phyloP scores from a whole-genome alignment of 805 yeast species.

The Spathaspora passalidarum region DNA sequence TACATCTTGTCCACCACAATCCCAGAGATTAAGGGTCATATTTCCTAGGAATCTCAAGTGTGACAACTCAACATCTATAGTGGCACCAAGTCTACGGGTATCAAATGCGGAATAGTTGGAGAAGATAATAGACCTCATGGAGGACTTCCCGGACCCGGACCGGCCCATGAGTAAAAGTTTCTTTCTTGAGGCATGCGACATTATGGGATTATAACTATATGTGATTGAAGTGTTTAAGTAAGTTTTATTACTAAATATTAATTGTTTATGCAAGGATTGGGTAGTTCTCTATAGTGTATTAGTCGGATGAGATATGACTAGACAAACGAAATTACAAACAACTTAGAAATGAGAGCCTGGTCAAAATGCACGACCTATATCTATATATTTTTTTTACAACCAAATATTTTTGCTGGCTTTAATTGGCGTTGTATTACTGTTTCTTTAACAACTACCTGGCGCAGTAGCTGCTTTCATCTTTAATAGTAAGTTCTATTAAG shows the following conservation, averaged over 20 bases:
- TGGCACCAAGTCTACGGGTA: conserved; percentile 92
- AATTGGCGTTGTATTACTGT: too few relatives aligned
- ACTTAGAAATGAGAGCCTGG: not conserved
- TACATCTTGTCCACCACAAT: conserved; percentile 97
- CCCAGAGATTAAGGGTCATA: conserved; percentile 95
- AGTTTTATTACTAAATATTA: too few relatives aligned
- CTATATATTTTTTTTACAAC: not conserved
- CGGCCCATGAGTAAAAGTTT: conserved; percentile 68
- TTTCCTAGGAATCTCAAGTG: conserved; percentile 89
- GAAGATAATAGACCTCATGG: conserved; percentile 95
- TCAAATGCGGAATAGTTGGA: conserved; percentile 96
- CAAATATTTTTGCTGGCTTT: too few relatives aligned
- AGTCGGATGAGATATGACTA: too few relatives aligned
- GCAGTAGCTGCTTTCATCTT: too few relatives aligned
- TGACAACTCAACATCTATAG: conserved; percentile 97
- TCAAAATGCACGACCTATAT: not conserved
- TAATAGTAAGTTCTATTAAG: too few relatives aligned
- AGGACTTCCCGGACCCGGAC: conserved; percentile 94
- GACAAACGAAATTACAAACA: too few relatives aligned
- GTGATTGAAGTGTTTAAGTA: not conserved
- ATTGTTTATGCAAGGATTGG: too few relatives aligned
- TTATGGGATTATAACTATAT: conserved; percentile 3
- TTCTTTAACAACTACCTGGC: too few relatives aligned
- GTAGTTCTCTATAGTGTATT: not conserved
- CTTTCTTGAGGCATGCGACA: conserved; percentile 35